These are phyloP conservation scores for Gentiana straminea DNA, from an alignment of 257 asterid species.

Conservation along the genomic window DNA sequence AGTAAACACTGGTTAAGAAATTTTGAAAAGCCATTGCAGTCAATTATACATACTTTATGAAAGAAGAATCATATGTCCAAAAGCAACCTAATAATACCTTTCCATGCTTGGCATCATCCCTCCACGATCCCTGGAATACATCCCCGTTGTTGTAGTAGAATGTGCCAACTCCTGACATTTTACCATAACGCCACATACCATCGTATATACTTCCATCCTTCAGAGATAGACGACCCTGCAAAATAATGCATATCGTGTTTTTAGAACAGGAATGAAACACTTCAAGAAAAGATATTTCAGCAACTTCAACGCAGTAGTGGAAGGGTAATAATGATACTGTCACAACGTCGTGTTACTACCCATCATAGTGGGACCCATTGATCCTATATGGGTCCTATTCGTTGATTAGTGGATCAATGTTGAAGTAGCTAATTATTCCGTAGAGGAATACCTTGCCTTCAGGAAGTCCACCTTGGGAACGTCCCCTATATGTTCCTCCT, in stretches of 20 bases:
- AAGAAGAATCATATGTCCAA: not conserved
- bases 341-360: too few species aligned
- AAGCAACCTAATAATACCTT: constrained; percentile 42
- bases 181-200: constrained; percentile 96
- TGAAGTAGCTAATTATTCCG: not conserved
- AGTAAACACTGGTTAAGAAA: not conserved
- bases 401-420: too few species aligned
- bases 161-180: constrained; percentile 82
- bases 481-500: constrained; percentile 86
- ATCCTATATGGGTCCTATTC: too few species aligned
- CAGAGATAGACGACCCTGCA: constrained; percentile 76
- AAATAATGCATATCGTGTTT: constrained; percentile 1
- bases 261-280: not conserved
- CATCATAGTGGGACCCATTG: too few species aligned
- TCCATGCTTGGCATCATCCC: constrained; percentile 97
- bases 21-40: too few species aligned
- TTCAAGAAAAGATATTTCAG: too few species aligned
- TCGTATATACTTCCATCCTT: constrained; percentile 84
- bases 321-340: too few species aligned
- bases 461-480: constrained; percentile 93
- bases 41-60: not conserved
- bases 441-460: constrained; percentile 81
- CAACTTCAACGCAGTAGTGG: too few species aligned
- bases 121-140: constrained; percentile 93
- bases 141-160: constrained; percentile 83